These are phyloP conservation scores for Tephrocybe rancida DNA, from an alignment of 768 basidiomycete species.

Conservation along the genomic window DNA sequence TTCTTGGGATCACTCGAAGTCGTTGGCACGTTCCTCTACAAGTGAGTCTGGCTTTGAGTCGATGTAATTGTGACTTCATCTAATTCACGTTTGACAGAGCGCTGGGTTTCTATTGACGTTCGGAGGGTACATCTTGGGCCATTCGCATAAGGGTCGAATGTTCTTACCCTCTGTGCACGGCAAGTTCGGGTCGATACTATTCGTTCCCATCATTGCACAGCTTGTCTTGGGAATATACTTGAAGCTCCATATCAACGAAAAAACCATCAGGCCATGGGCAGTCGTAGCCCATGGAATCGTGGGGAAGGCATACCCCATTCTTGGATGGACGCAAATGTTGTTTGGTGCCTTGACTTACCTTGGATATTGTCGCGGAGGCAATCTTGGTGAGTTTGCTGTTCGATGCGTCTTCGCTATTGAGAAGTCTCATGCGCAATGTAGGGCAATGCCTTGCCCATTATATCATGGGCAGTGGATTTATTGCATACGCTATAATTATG, in stretches of 20 bases:
- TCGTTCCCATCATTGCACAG: conserved; percentile 69
- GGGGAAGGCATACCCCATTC: conserved; percentile 80
- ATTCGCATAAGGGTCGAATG: conserved; percentile 79
- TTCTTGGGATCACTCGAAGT: conserved; percentile 74
- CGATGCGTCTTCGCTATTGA: not conserved
- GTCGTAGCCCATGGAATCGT: conserved; percentile 75
- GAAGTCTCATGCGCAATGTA: conserved; percentile 16
- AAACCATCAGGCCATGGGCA: conserved; percentile 68
- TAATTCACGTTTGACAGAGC: conserved; percentile 39
- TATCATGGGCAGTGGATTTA: conserved; percentile 90
- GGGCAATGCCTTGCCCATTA: conserved; percentile 89
- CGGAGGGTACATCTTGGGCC: conserved; percentile 81
- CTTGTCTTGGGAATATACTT: conserved; percentile 82
- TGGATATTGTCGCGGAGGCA: conserved; percentile 79
- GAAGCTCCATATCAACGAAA: conserved; percentile 88
- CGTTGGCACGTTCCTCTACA: conserved; percentile 92
- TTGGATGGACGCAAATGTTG: conserved; percentile 90
- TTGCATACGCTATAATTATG: conserved; percentile 84
- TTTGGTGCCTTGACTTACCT: conserved; percentile 78
- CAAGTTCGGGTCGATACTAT: conserved; percentile 62
- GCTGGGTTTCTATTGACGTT: conserved; percentile 69
- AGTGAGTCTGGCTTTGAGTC: conserved; percentile 36
- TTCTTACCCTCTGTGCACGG: conserved; percentile 81
- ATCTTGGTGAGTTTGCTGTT: conserved; percentile 50
- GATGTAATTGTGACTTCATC: not conserved